Evolutionary conservation across 257 asterid species (phyloP), one percentile per base, ranked within the genome.

Genomic region (Striga asiatica): DNA sequence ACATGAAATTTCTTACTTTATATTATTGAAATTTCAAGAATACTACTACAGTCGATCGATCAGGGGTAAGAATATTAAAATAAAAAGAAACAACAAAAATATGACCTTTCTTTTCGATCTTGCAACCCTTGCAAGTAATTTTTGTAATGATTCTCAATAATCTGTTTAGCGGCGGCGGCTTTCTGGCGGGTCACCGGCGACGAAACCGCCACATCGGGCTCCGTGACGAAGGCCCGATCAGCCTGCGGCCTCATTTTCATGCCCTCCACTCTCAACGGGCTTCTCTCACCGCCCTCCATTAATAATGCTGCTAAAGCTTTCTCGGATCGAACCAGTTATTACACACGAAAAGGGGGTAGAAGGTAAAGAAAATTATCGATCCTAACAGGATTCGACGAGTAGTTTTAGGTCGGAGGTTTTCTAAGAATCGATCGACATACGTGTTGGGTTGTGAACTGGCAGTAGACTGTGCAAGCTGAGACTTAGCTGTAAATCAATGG

Each of bases 121-220:
- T 87, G 95, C 66, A 91, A 64, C 4, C 98, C 98, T 53, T 91
- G 98, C 46, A 80, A 71, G 64, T 91, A 47, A 46, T 91, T 91
- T 74, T 82, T 91, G 77, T 91, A 91, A 73, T 91, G 98, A 72
- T 91, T 91, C 83, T 91, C 98, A 45, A 91, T 91, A 13, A 91
- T 59, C 72, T 91, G 89, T 18, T 91, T 91, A 0, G 98, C 98
- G 1, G 98, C 96, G 18, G 95, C 98, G 9, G 95, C 81, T 64
- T 91, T 91, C 72, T 91, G 96, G 14, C 96, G 71, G 0, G 98
- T 91, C 5, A 91, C 98, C 58, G 96, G 89, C 48, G 98, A 91
- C 9, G 98, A 87, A 57, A 73, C 85, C 37, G 87, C 77, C 61
- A 65, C 87, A 34, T 91, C 96, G 19, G 95, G 80, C 66, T 87